Evolutionary conservation across 148 eudicot genomes (phyloP).

Genomic region (Camellia sinensis): DNA sequence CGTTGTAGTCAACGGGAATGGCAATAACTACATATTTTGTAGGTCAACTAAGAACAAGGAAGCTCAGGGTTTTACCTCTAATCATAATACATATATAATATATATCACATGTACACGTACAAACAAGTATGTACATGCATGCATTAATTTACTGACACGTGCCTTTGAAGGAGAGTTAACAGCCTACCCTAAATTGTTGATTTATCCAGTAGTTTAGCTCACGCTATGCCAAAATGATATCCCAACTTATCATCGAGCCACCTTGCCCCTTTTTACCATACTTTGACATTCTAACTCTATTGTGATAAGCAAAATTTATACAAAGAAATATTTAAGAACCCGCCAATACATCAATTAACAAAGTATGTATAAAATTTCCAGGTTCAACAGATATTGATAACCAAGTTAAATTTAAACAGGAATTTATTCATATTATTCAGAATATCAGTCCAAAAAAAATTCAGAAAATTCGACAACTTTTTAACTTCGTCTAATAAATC

Average conservation of each 20-base stretch:
- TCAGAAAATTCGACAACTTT: background rate
- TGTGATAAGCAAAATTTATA: background rate
- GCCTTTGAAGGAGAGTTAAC: background rate
- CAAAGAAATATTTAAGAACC: background rate
- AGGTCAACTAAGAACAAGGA: background rate
- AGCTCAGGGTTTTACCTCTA: background rate
- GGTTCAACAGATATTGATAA: background rate
- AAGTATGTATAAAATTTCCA: background rate
- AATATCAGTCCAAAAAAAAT: background rate
- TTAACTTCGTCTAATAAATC: background rate
- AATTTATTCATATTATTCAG: background rate
- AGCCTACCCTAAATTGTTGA: too few relatives aligned
- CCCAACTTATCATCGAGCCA: background rate
- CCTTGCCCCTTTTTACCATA: background rate
- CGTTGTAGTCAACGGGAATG: background rate
- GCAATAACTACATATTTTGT: background rate
- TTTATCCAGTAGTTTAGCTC: too few relatives aligned
- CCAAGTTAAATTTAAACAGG: background rate
- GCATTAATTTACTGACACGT: background rate
- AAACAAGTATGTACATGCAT: background rate
- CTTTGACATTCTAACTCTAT: background rate
- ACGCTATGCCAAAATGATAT: too few relatives aligned
- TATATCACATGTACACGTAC: background rate
- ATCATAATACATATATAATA: background rate
- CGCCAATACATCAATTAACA: background rate